phyloP scores from a whole-genome alignment of 2,329 filamentous ascomycete species.

The Pseudogymnoascus sp. region DNA sequence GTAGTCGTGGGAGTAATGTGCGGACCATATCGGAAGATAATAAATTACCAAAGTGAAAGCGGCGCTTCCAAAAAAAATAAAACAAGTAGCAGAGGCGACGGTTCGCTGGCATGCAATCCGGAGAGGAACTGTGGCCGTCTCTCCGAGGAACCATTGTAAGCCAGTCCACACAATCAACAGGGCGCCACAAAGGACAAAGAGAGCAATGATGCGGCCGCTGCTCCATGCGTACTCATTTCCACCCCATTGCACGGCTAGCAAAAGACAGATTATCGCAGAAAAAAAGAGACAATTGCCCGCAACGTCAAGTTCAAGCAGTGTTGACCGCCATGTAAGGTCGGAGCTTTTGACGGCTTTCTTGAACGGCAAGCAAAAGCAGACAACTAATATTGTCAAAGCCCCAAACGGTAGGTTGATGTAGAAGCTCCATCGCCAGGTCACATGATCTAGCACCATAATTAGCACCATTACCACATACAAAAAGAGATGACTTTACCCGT shows the following conservation, averaged over 20 bases:
- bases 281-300: slow-evolving; percentile 28
- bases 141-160: slow-evolving; percentile 30
- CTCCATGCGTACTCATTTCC: slow-evolving; percentile 24
- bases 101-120: slow-evolving; percentile 31
- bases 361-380: too few relatives aligned
- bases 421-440: slow-evolving; percentile 24
- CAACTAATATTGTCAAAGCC: too few relatives aligned
- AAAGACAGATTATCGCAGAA: slow-evolving; percentile 24
- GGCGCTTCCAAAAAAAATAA: too few relatives aligned
- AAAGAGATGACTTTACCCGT: too few relatives aligned
- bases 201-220: slow-evolving; percentile 28
- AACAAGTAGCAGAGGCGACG: too few relatives aligned
- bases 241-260: slow-evolving; percentile 28
- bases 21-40: too few relatives aligned
- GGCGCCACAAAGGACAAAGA: slow-evolving; percentile 25
- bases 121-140: slow-evolving; percentile 33
- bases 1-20: too few relatives aligned
- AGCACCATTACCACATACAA: too few relatives aligned
- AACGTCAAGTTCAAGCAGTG: slow-evolving; percentile 27
- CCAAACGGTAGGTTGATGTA: slow-evolving; percentile 32
- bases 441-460: too few relatives aligned
- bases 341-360: too few relatives aligned
- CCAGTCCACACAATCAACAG: slow-evolving; percentile 22
- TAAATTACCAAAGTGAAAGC: too few relatives aligned
- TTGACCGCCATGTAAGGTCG: too few relatives aligned